Evolutionary conservation across 2,329 filamentous ascomycete genomes (phyloP), one percentile per base, ranked within the genome.

Genomic region (Pestalotiopsis sp.): DNA sequence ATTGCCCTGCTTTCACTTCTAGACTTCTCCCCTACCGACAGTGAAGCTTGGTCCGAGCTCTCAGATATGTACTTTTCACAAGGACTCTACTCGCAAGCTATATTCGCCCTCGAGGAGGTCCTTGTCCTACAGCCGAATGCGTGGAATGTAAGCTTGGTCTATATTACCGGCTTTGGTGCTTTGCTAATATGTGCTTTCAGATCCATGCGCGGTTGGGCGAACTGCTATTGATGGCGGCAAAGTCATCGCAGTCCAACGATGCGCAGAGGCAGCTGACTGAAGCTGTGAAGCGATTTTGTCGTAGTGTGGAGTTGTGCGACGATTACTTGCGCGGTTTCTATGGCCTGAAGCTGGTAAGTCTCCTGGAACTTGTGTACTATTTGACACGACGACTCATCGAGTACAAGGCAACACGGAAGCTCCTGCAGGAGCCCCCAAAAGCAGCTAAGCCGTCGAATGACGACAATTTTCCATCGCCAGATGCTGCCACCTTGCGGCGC

Each of bases 251-350:
- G 14, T 82, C 83, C 7, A 79, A 77, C 4, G 79, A 82, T 36
- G 76, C 82, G 2, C 80, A 84, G 58, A 87, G 86, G 77, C 83
- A 89, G 74, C 83, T 96, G 67, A 84, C 87, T 58, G 92, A 95
- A 77, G 91, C 94, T 4, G 80, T 97, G 66, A 93, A 94, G 77
- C 90, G 95, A 72, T 98, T 97, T 81, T 93, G 92, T 78, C 89
- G 96, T 75, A 96, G 94, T 76, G 89, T 98, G 72, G 96, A 99
- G 82, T 87, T 99, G 66, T 98, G 96, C 77, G 93, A 98, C 74
- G 91, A 94, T 78, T 98, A 98, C 78, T 81, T 98, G 70, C 90
- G 96, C 70, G 96, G 95, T 1, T 97, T 94, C 79, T 98, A 97
- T 80, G 96, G 96, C 6, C 83, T 99, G 69, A 96, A 95, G 79